Conservation (phyloP, 1,284 basidiomycete species). For the Phlebopus sp. region DNA sequence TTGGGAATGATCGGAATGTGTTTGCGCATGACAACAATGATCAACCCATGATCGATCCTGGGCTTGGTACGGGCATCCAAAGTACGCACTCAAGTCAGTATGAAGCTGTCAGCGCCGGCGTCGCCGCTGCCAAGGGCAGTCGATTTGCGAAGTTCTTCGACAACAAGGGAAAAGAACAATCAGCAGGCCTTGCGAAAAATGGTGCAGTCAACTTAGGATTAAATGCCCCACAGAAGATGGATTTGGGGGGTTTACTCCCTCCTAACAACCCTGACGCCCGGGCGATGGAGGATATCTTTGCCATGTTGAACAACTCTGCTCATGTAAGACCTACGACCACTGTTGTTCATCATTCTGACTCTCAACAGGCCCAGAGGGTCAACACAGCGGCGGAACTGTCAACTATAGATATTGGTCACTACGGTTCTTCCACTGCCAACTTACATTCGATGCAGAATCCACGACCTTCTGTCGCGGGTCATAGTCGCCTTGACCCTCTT, state of each 20-base stretch:
- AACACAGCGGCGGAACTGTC: constrained; percentile 22
- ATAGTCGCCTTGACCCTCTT: constrained; percentile 57
- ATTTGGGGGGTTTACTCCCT: constrained; percentile 35
- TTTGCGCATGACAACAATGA: constrained; percentile 22
- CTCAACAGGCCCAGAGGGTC: constrained; percentile 28
- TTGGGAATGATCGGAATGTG: constrained; percentile 19
- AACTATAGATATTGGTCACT: constrained; percentile 22
- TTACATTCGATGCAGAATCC: constrained; percentile 37
- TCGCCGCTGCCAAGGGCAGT: constrained; percentile 62
- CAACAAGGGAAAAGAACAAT: constrained; percentile 55
- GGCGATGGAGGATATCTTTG: constrained; percentile 73
- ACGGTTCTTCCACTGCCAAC: constrained; percentile 22
- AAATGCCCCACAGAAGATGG: constrained; percentile 45
- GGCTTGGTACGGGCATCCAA: constrained; percentile 17
- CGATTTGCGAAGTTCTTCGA: constrained; percentile 83
- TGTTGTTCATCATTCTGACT: constrained; percentile 3
- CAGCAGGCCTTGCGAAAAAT: constrained; percentile 36
- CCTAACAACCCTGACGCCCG: constrained; percentile 46
- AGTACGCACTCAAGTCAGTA: constrained; percentile 21
- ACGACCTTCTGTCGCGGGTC: constrained; percentile 40
- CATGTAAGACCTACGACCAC: constrained; percentile 21
- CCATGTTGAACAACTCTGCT: constrained; percentile 37
- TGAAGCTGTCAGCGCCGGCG: constrained; percentile 35
- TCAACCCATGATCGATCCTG: constrained; percentile 21
- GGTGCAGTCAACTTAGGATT: constrained; percentile 39